These are phyloP conservation scores for Penicillium sp. DNA, from an alignment of 2,329 filamentous ascomycete genomes.

Conservation along the genomic window DNA sequence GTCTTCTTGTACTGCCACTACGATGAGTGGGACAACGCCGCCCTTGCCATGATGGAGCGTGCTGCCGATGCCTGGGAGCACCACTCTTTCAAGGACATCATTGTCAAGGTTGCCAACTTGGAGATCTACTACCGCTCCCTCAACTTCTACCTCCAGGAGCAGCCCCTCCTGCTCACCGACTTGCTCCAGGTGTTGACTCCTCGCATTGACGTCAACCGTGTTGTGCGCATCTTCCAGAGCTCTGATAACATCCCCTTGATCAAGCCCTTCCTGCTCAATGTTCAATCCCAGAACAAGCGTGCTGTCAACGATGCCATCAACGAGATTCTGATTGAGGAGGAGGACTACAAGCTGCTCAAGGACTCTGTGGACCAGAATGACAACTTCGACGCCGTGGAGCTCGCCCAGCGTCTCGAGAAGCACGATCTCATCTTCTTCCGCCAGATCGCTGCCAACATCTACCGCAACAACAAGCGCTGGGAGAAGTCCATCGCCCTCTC, in stretches of 20 bases:
- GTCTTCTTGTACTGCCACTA: conserved; percentile 99
- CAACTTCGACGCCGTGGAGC: conserved; percentile 94
- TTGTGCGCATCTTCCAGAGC: conserved; percentile 99
- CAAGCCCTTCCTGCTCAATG: conserved; percentile 97
- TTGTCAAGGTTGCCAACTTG: conserved; percentile 95
- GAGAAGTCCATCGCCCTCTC: conserved; percentile 97
- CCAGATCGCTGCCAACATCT: conserved; percentile 96
- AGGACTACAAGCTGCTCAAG: conserved; percentile 97
- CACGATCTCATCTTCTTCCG: conserved; percentile 99
- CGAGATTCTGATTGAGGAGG: conserved; percentile 95
- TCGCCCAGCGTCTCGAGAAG: conserved; percentile 90
- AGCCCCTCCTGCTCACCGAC: conserved; percentile 93
- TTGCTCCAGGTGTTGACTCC: conserved; percentile 88
- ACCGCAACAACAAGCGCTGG: conserved; percentile 99
- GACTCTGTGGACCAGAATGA: conserved; percentile 99
- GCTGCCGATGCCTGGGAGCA: conserved; percentile 98
- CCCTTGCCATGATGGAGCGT: conserved; percentile 95
- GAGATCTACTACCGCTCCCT: conserved; percentile 98
- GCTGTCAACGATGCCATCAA: conserved; percentile 98
- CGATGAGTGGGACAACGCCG: conserved; percentile 97
- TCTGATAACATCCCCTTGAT: conserved; percentile 97
- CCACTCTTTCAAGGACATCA: conserved; percentile 98
- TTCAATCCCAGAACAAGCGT: conserved; percentile 96
- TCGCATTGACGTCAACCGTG: conserved; percentile 95
- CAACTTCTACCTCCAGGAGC: conserved; percentile 97